These are phyloP conservation scores for Yamadazyma spencermartinsiae DNA, from an alignment of 1,139 yeast species.

Conservation along the genomic window DNA sequence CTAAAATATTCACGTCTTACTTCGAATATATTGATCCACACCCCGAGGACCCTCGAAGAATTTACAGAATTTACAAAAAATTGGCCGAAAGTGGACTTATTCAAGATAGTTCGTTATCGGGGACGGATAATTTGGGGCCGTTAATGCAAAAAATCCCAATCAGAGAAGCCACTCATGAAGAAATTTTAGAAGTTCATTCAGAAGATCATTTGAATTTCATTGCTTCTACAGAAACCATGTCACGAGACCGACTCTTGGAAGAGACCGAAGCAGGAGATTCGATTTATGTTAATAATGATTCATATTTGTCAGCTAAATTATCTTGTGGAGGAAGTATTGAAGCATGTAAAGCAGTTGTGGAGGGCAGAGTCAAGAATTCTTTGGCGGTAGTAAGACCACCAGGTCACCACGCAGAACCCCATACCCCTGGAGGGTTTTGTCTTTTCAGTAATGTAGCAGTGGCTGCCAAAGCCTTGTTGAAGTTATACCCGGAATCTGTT, in stretches of 20 bases:
- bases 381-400: conserved; percentile 97
- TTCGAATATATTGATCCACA: conserved; percentile 97
- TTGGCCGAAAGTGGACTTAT: conserved; percentile 93
- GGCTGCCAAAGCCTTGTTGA: conserved; percentile 84
- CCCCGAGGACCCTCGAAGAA: conserved; percentile 98
- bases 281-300: conserved; percentile 91
- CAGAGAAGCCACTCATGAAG: conserved; percentile 85
- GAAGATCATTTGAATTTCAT: conserved; percentile 76
- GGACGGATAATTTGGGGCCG: conserved; percentile 82
- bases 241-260: conserved; percentile 71
- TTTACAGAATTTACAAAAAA: conserved; percentile 87
- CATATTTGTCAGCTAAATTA: conserved; percentile 80
- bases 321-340: conserved; percentile 98
- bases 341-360: conserved; percentile 93
- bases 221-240: conserved; percentile 75
- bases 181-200: conserved; percentile 83
- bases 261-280: conserved; percentile 94
- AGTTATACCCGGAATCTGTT: conserved; percentile 84
- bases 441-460: conserved; percentile 95
- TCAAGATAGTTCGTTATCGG: conserved; percentile 76
- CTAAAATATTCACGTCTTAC: conserved; percentile 87
- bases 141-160: conserved; percentile 86
- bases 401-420: conserved; percentile 99
- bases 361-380: conserved; percentile 87
- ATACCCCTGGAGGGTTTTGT: conserved; percentile 95